Evolutionary conservation across 1,139 yeast species (phyloP), one percentile per base, ranked within the genome.

Genomic region (Blastobotrys buckinghamii): DNA sequence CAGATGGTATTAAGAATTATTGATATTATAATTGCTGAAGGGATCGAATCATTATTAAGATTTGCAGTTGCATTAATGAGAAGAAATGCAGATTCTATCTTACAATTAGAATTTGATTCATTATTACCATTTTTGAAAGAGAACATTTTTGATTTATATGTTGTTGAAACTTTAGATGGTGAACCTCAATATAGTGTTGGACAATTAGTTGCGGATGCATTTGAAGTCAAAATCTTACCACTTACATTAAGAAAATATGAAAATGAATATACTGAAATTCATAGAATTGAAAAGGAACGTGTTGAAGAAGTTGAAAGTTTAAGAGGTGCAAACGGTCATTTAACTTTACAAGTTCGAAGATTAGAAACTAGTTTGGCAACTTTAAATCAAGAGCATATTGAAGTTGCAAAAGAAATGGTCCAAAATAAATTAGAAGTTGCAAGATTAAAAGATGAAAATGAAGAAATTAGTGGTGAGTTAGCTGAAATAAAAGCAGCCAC

Each of bases 21-120:
- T 63, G 97, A 92, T 69, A 78, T 86, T 49, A 79, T 92, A 16
- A 78, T 92, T 44, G 83, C 95, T 6, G 96, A 90, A 68, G 97
- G 97, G 29, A 71, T 83, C 48, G 97, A 89, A 64, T 80, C 94
- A 2, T 72, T 90, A 47, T 71, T 92, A 58, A 81, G 86, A 60
- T 83, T 92, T 66, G 89, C 95, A 0, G 73, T 88, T 15, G 87
- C 87, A 42, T 71, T 92, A 55, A 79, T 92, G 80, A 66, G 77
- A 35, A 77, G 79, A 55, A 88, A 87, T 61, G 81, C 84, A 50
- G 65, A 70, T 2, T 75, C 71, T 39, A 71, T 92, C 41, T 59
- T 88, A 46, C 63, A 73, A 2, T 73, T 88, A 50, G 77, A 77
- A 48, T 88, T 90, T 67, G 97, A 90, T 64, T 76, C 78, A 10